These are phyloP conservation scores for Diplodia scrobiculata DNA, from an alignment of 2,329 filamentous ascomycete species.

Conservation along the genomic window DNA sequence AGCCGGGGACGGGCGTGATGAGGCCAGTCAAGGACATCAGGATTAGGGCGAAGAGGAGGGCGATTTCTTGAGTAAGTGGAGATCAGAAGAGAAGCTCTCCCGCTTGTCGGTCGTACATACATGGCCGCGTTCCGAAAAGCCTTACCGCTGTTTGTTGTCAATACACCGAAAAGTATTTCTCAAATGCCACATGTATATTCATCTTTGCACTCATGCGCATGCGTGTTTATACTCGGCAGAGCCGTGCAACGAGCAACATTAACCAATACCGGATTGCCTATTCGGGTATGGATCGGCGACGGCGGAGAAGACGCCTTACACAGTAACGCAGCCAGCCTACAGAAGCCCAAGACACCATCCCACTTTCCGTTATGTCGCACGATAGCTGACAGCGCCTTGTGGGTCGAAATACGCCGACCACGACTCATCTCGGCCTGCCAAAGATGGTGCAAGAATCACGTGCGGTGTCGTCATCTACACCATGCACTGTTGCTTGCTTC, in stretches of 20 bases:
- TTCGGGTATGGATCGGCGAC: not conserved
- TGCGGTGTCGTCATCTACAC: slow-evolving; percentile 26
- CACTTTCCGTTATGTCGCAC: not conserved
- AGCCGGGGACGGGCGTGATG: slow-evolving; percentile 29
- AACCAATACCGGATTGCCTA: not conserved
- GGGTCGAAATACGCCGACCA: not conserved
- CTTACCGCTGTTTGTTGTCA: not conserved
- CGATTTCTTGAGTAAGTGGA: not conserved
- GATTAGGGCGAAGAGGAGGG: slow-evolving; percentile 19
- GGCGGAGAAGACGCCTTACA: not conserved
- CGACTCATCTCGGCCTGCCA: slow-evolving; percentile 15
- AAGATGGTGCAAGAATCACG: slow-evolving; percentile 28
- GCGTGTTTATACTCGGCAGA: too few species aligned
- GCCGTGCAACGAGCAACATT: not conserved
- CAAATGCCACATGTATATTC: not conserved
- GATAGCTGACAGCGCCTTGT: not conserved
- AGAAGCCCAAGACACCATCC: not conserved
- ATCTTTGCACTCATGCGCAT: not conserved
- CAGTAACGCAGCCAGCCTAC: not conserved
- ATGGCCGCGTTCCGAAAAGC: too few species aligned
- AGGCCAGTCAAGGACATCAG: slow-evolving; percentile 15
- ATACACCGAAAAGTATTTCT: too few species aligned
- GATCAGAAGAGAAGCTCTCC: too few species aligned
- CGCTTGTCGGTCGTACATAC: too few species aligned
- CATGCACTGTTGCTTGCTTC: slow-evolving; percentile 15